Base-by-base conservation (phyloP, 1,139 yeast genomes). In the Geotrichum histeridarum region DNA sequence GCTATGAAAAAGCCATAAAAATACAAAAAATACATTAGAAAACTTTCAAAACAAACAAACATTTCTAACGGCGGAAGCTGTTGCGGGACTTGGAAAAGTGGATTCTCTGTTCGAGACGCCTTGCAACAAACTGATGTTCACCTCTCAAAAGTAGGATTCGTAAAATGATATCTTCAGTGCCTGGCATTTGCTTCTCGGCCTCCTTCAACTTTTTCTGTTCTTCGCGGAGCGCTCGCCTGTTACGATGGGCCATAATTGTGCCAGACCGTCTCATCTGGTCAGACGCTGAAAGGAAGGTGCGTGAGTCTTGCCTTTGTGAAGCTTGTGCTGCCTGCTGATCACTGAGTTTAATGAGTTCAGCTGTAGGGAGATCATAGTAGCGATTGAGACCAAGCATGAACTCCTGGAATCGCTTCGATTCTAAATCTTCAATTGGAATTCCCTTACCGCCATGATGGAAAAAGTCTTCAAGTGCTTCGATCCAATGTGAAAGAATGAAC, bases 401-500 rank as follows among this genome's bases (percentile, higher is more conserved):
- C 37, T 83, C 78, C 66, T 85, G 89, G 65, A 84, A 86, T 42
- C 78, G 78, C 48, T 78, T 80, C 55, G 81, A 81, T 59, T 83
- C 84, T 63, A 88, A 71, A 9, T 79, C 81, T 59, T 79, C 82
- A 42, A 86, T 64, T 0, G 90, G 79, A 0, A 94, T 94, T 0
- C 96, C 96, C 51, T 84, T 85, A 0, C 96, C 96, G 54, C 80
- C 84, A 64, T 86, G 84, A 65, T 88, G 82, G 71, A 89, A 88
- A 66, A 87, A 88, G 58, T 83, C 89, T 53, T 80, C 70, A 38
- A 87, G 71, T 8, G 84, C 76, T 54, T 80, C 75, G 22, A 86
- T 68, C 96, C 96, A 89, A 0, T 80, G 75, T 59, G 85, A 82
- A 0, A 86, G 81, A 0, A 85, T 79, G 55, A 84, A 89, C 42